phyloP scores from a whole-genome alignment of 495 filamentous ascomycete species.

The Saxispiralis lemnorum region DNA sequence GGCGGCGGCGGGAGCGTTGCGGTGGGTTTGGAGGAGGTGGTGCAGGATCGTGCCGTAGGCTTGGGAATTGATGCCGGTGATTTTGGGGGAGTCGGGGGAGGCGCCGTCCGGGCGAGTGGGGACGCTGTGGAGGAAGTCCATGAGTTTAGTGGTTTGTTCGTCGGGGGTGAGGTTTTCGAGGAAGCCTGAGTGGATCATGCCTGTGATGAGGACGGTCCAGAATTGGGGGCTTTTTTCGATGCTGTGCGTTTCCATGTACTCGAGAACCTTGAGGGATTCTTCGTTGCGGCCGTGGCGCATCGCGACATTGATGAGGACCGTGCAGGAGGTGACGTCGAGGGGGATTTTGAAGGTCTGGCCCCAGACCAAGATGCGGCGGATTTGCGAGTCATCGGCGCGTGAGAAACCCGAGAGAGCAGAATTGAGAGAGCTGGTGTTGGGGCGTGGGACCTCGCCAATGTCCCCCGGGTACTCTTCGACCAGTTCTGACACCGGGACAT shows the following conservation, averaged over 20 bases:
- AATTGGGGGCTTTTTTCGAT: slow-evolving; percentile 35
- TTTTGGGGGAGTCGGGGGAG: slow-evolving; percentile 19
- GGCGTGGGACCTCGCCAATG: slow-evolving; percentile 30
- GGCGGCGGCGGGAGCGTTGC: slow-evolving; percentile 34
- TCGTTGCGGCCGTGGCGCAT: slow-evolving; percentile 29
- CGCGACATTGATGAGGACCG: slow-evolving; percentile 41
- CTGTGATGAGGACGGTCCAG: slow-evolving; percentile 37
- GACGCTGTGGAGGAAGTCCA: slow-evolving; percentile 24
- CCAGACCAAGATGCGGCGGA: slow-evolving; percentile 38
- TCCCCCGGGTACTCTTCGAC: slow-evolving; percentile 9
- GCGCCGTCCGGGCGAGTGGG: too few relatives aligned
- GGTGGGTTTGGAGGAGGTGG: slow-evolving; percentile 31
- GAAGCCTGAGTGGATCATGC: slow-evolving; percentile 24
- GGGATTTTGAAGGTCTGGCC: slow-evolving; percentile 37
- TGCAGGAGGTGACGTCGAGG: slow-evolving; percentile 49
- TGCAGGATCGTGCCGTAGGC: slow-evolving; percentile 49
- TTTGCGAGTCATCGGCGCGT: slow-evolving; percentile 24
- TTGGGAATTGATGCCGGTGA: slow-evolving; percentile 29
- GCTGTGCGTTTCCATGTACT: slow-evolving; percentile 29
- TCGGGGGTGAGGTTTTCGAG: slow-evolving; percentile 14
- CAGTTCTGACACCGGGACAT: neutral
- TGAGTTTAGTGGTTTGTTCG: slow-evolving; percentile 25
- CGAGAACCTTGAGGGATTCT: slow-evolving; percentile 28
- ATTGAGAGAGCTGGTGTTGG: slow-evolving; percentile 45
- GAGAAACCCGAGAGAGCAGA: slow-evolving; percentile 36